Base-by-base conservation (phyloP, 305 asterid genomes). In the Coffea humblotiana region DNA sequence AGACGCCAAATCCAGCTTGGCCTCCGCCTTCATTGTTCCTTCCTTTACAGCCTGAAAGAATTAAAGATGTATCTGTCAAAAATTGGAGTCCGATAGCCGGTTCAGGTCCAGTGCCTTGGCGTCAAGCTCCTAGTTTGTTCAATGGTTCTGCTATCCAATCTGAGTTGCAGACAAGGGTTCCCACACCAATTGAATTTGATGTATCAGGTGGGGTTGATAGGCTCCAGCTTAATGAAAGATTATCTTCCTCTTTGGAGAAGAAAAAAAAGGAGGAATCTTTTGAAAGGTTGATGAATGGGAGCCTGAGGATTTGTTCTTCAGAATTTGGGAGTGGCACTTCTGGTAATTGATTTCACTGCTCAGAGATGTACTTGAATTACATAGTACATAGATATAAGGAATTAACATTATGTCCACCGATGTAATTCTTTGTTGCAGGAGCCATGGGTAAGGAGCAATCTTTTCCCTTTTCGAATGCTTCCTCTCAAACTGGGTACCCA, bases 1-100 rank as follows among this genome's bases (percentile, higher is more conserved):
- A 96, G 99, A 92, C 97, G 25, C 98, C 98, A 82, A 96, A 96
- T 92, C 99, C 98, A 61, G 98, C 99, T 12, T 96, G 99, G 98
- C 97, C 99, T 29, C 98, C 97, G 56, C 99, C 99, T 87, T 89
- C 97, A 65, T 91, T 88, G 76, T 87, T 88, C 83, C 94, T 91
- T 89, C 93, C 97, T 81, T 83, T 93, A 58, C 92, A 88, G 67
- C 92, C 97, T 82, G 99, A 94, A 87, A 91, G 90, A 88, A 85
- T 87, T 89, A 92, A 94, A 84, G 99, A 90, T 73, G 61, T 88
- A 77, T 83, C 98, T 71, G 78, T 75, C 71, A 92, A 89, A 81
- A 82, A 86, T 77, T 94, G 94, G 96, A 92, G 87, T 86, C 75
- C 93, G 16, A 79, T 90, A 77, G 89, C 93, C 82, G 97, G 97